A percentile compares a stretch with the other conserved stretches of the same genome.
Conservation (phyloP, 1,284 basidiomycete genomes). For the Tetrapyrgos nigripes region DNA sequence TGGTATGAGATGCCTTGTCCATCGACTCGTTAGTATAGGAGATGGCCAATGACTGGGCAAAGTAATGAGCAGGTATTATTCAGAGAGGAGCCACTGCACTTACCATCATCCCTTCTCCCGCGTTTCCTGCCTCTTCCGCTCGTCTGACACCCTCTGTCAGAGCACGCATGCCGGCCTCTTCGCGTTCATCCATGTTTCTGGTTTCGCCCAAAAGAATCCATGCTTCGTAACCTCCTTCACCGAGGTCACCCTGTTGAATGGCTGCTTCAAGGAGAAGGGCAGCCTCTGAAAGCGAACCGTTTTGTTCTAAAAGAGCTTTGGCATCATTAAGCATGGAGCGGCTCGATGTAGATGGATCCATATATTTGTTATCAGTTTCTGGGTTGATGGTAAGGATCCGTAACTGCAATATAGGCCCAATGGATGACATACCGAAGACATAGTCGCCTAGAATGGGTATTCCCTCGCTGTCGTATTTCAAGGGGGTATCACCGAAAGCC, state of each 20-base stretch:
- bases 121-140: conserved; percentile 66
- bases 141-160: conserved; percentile 70
- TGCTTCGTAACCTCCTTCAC: conserved; percentile 84
- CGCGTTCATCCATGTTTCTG: conserved; percentile 95
- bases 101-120: conserved; percentile 85
- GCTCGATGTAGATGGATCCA: conserved; percentile 54
- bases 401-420: background rate
- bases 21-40: conserved; percentile 97
- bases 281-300: conserved; percentile 87
- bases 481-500: conserved; percentile 41
- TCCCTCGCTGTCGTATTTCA: conserved; percentile 74
- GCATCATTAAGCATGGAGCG: conserved; percentile 72
- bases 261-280: conserved; percentile 88
- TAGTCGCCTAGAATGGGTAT: conserved; percentile 75
- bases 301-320: conserved; percentile 76
- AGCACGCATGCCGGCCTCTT: conserved; percentile 81
- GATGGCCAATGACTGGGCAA: conserved; percentile 85
- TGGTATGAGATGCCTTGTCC: conserved; percentile 88
- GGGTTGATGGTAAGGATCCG: conserved; percentile 17
- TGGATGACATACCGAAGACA: conserved; percentile 66
- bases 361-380: conserved; percentile 76
- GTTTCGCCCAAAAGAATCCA: conserved; percentile 96
- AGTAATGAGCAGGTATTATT: conserved; percentile 4
- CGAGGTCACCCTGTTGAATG: conserved; percentile 79
- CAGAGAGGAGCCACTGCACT: conserved; percentile 34